A percentile compares a stretch with the other conserved stretches of the same genome.
Evolutionary conservation across 148 eudicot species (phyloP).

Genomic region (Cornus florida): DNA sequence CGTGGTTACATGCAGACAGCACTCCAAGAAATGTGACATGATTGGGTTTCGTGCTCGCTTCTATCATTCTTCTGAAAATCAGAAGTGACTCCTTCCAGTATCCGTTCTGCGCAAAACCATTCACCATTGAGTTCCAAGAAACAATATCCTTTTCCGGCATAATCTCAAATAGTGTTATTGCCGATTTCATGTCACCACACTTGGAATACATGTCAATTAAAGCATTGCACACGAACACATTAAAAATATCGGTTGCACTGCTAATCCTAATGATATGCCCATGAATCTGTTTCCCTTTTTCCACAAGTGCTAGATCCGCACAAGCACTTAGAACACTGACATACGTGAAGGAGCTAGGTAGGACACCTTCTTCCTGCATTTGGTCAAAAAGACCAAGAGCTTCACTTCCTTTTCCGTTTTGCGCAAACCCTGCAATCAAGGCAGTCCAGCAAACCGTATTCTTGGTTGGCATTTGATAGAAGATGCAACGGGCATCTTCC

Average conservation of each 20-base stretch:
- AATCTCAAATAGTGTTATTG: constrained; percentile 42
- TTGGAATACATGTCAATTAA: constrained; percentile 71
- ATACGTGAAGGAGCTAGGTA: constrained; percentile 54
- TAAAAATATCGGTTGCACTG: constrained; percentile 19
- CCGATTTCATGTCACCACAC: constrained; percentile 67
- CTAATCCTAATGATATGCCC: constrained; percentile 38
- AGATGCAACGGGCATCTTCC: constrained; percentile 50
- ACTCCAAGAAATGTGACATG: constrained; percentile 63
- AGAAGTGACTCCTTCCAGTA: constrained; percentile 44
- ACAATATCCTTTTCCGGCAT: constrained; percentile 52
- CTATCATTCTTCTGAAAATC: constrained; percentile 50
- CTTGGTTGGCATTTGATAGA: constrained; percentile 52
- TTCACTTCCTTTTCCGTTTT: constrained; percentile 48
- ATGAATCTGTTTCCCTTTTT: constrained; percentile 71
- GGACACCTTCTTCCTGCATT: constrained; percentile 50
- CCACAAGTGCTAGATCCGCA: constrained; percentile 56
- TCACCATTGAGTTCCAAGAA: constrained; percentile 70
- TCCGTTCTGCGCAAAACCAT: constrained; percentile 75
- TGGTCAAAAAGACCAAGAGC: constrained; percentile 47
- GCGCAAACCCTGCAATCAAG: constrained; percentile 55
- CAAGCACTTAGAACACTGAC: constrained; percentile 67
- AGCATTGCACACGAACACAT: constrained; percentile 56
- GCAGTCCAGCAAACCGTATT: constrained; percentile 75
- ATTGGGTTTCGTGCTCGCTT: constrained; percentile 44
- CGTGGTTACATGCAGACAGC: constrained; percentile 65